Evolutionary conservation across 1,139 yeast genomes (phyloP).

Genomic region (Pichia cactophila): DNA sequence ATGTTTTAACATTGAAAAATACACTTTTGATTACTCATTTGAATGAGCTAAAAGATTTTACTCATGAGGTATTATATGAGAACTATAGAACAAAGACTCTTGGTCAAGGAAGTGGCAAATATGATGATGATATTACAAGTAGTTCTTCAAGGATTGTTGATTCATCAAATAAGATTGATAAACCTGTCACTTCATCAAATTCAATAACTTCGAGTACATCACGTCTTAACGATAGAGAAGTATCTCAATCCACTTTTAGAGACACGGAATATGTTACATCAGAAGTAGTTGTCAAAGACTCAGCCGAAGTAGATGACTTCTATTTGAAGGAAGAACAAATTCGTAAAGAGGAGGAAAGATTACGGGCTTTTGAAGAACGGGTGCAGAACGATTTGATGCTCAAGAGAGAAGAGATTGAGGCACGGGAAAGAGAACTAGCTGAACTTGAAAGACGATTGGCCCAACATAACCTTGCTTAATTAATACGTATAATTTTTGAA

Average conservation of each 20-base stretch:
- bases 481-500: background rate
- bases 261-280: background rate
- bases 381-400: conserved; percentile 84
- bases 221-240: background rate
- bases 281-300: background rate
- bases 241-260: conserved; percentile 7
- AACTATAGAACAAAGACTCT: conserved; percentile 76
- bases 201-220: background rate
- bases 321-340: conserved; percentile 72
- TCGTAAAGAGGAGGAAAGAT: conserved; percentile 70
- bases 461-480: conserved; percentile 18
- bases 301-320: conserved; percentile 15
- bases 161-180: background rate
- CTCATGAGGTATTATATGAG: conserved; percentile 88
- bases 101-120: conserved; percentile 13
- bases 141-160: background rate
- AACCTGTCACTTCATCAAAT: too few relatives aligned
- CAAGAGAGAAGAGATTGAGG: conserved; percentile 76
- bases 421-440: conserved; percentile 80
- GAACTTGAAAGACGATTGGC: conserved; percentile 28
- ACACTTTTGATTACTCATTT: conserved; percentile 87
- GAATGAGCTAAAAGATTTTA: conserved; percentile 86
- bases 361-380: conserved; percentile 72
- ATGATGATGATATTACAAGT: background rate
- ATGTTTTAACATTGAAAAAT: conserved; percentile 74